Conservation (phyloP, 2,329 filamentous ascomycete genomes). For the Pseudocercospora cruenta region DNA sequence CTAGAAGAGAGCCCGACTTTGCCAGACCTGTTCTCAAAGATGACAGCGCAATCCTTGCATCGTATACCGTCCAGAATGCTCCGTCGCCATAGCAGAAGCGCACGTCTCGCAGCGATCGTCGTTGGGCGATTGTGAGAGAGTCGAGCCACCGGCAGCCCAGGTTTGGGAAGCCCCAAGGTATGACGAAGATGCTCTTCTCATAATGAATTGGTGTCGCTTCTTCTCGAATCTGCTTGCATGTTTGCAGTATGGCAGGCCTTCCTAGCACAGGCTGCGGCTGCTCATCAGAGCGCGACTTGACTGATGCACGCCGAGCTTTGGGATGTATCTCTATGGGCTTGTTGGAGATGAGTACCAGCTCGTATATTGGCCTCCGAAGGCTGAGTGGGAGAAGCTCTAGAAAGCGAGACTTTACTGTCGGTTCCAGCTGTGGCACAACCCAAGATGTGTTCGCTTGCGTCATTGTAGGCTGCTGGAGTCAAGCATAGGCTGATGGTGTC, state of each 20-base stretch:
- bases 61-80: constrained; percentile 24
- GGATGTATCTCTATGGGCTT: constrained; percentile 24
- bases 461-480: neutral
- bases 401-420: constrained; percentile 11
- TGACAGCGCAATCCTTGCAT: constrained; percentile 19
- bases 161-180: constrained; percentile 24
- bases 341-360: constrained; percentile 14
- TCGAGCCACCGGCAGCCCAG: constrained; percentile 25
- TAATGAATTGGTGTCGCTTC: constrained; percentile 24
- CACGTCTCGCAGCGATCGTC: constrained; percentile 21
- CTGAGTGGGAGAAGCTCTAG: constrained; percentile 12
- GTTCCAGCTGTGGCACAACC: neutral
- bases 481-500: no score
- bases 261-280: neutral
- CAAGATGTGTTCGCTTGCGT: neutral
- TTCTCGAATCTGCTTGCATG: constrained; percentile 20
- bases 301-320: constrained; percentile 14
- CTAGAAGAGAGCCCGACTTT: constrained; percentile 12
- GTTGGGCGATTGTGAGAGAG: constrained; percentile 15
- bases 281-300: constrained; percentile 10
- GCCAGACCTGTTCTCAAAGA: constrained; percentile 10
- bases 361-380: constrained; percentile 22
- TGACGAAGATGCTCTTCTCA: constrained; percentile 19
- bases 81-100: constrained; percentile 27
- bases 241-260: constrained; percentile 18